Evolutionary conservation across 192 early-diverging fungal genomes (phyloP).

Genomic region (Backusella luteola): DNA sequence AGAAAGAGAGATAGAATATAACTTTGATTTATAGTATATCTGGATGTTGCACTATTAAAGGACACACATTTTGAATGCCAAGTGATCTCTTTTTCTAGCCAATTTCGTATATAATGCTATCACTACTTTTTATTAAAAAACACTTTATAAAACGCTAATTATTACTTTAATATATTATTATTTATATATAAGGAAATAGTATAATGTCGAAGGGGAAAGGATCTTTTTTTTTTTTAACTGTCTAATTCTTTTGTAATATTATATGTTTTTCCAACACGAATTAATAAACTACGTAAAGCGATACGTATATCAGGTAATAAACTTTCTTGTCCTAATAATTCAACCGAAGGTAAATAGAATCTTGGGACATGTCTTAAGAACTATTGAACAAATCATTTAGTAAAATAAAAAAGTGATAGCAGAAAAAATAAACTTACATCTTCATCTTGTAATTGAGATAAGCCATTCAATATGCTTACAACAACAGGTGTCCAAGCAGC

Average conservation of each 20-base stretch:
- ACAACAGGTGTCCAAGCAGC: conserved; percentile 78
- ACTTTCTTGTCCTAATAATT: conserved; percentile 62
- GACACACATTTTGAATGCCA: too few relatives aligned
- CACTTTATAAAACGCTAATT: too few relatives aligned
- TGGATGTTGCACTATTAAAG: too few relatives aligned
- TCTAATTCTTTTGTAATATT: conserved; percentile 27
- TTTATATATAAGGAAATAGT: background rate
- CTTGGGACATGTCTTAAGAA: conserved; percentile 56
- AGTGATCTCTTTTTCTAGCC: too few relatives aligned
- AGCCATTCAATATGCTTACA: conserved; percentile 64
- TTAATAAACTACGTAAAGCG: conserved; percentile 43
- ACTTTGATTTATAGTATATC: too few relatives aligned
- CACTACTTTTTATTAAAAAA: too few relatives aligned
- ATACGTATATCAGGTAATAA: conserved; percentile 57
- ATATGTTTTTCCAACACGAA: conserved; percentile 46
- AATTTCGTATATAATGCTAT: too few relatives aligned
- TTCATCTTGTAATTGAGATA: conserved; percentile 66
- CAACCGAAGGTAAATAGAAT: conserved; percentile 66
- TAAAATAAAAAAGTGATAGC: background rate
- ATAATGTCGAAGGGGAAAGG: background rate
- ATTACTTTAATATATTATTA: background rate
- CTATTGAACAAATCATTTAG: conserved; percentile 24
- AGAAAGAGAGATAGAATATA: too few relatives aligned
- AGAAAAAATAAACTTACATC: conserved; percentile 36
- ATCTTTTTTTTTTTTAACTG: background rate